Evolutionary conservation across 2,329 filamentous ascomycete species (phyloP).

Genomic region (Neofusicoccum cordaticola): DNA sequence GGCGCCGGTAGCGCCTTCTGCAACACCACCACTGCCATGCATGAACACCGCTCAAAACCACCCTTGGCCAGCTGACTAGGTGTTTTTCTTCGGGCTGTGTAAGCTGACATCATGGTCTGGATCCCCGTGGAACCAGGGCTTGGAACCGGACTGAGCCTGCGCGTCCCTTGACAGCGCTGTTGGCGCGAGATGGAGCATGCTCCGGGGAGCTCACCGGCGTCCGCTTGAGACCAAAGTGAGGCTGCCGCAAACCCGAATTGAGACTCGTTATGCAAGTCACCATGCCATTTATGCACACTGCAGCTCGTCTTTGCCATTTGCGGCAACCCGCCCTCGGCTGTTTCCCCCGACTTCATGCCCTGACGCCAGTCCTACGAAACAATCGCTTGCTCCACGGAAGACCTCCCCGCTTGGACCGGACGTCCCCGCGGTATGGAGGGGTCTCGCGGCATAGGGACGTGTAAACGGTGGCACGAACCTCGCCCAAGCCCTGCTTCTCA

Average conservation of each 20-base stretch:
- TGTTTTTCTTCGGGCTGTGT: background rate
- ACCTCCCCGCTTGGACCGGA: background rate
- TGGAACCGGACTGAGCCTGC: background rate
- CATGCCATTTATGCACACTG: background rate
- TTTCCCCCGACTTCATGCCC: too few species aligned
- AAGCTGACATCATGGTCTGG: conserved; percentile 7
- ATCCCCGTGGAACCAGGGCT: background rate
- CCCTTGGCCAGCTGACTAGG: background rate
- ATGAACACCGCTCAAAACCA: background rate
- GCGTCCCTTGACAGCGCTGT: background rate
- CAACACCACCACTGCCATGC: background rate
- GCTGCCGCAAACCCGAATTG: too few species aligned
- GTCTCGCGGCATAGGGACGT: background rate
- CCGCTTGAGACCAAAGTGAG: background rate
- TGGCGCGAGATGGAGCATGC: background rate
- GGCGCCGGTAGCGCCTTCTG: background rate
- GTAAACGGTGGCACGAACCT: background rate
- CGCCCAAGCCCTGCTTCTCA: background rate
- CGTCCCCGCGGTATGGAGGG: background rate
- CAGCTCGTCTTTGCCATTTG: background rate
- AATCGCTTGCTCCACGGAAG: background rate
- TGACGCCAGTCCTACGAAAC: background rate
- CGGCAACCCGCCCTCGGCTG: background rate
- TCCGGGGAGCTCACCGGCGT: background rate
- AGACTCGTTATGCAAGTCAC: background rate